Conservation (phyloP, 192 early-diverging fungal species). For the Pilaira anomala region DNA sequence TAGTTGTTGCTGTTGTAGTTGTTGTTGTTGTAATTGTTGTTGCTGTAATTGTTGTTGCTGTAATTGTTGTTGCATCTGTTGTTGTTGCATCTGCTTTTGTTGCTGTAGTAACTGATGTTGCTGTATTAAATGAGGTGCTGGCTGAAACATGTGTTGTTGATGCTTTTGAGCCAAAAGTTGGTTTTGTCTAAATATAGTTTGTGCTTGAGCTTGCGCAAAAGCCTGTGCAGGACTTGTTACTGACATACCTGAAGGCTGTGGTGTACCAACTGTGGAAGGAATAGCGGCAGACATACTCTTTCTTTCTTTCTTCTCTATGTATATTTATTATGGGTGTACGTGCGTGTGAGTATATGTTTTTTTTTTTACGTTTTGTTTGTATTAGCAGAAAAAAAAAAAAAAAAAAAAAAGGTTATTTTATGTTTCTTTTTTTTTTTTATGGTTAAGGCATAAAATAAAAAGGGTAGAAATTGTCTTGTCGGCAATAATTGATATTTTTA, state of each 20-base stretch:
- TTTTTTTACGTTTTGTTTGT: too few species aligned
- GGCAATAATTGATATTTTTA: neutral
- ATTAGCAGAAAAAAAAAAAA: too few species aligned
- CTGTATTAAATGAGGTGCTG: neutral
- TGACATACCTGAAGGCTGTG: conserved; percentile 10
- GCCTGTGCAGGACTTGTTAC: conserved; percentile 1
- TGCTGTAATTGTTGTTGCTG: neutral
- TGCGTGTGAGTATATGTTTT: too few species aligned
- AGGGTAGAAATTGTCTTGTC: neutral
- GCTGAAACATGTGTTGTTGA: conserved; percentile 4
- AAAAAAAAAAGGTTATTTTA: too few species aligned
- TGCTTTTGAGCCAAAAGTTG: neutral
- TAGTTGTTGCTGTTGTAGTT: too few species aligned
- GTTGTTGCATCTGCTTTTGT: conserved; percentile 10
- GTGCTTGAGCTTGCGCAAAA: conserved; percentile 8
- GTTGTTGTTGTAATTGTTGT: neutral
- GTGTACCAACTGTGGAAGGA: conserved; percentile 4
- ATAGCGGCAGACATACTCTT: conserved; percentile 9
- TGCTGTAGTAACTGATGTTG: neutral
- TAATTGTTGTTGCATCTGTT: conserved; percentile 8
- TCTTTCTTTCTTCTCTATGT: neutral
- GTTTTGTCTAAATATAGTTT: conserved; percentile 3
- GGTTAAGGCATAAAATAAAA: conserved; percentile 5
- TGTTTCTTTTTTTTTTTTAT: conserved; percentile 2
- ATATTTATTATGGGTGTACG: too few species aligned